Percentiles rank a stretch among this genome's conserved stretches.
Evolutionary conservation across 805 yeast genomes (phyloP).

Genomic region (Metschnikowia borealis): DNA sequence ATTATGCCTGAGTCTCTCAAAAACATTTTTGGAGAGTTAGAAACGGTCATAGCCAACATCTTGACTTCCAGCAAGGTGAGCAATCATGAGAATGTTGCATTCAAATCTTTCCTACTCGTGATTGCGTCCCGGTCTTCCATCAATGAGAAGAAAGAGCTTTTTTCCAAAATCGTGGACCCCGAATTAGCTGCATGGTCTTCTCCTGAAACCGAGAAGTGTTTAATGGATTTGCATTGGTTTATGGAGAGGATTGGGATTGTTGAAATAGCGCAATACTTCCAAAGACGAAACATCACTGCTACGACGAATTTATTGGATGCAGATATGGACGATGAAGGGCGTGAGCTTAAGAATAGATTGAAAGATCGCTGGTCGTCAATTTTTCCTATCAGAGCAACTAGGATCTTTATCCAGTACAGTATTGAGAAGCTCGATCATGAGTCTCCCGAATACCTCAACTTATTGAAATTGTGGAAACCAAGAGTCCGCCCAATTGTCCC

Average conservation of each 20-base stretch:
- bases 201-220: slow-evolving; percentile 83
- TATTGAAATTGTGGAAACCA: slow-evolving; percentile 85
- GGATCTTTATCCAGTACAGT: slow-evolving; percentile 92
- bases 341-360: slow-evolving; percentile 65
- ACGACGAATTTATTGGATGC: slow-evolving; percentile 70
- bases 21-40: slow-evolving; percentile 76
- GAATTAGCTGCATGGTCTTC: slow-evolving; percentile 92
- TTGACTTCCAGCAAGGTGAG: slow-evolving; percentile 67
- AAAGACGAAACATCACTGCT: slow-evolving; percentile 74
- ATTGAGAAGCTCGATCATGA: slow-evolving; percentile 85
- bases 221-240: slow-evolving; percentile 91
- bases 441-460: slow-evolving; percentile 64
- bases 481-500: slow-evolving; percentile 89
- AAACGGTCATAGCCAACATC: slow-evolving; percentile 71
- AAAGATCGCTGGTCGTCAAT: slow-evolving; percentile 91
- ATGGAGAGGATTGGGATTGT: slow-evolving; percentile 97
- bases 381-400: slow-evolving; percentile 92
- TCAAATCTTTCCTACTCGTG: slow-evolving; percentile 85
- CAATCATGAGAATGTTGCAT: slow-evolving; percentile 90
- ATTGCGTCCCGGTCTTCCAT: slow-evolving; percentile 84
- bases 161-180: slow-evolving; percentile 87
- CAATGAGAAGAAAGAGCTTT: slow-evolving; percentile 69
- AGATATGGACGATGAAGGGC: slow-evolving; percentile 87
- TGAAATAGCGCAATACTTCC: slow-evolving; percentile 86
- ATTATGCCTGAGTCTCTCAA: slow-evolving; percentile 90